Conservation (phyloP, 2,329 filamentous ascomycete species). For the Neonectria sp. region DNA sequence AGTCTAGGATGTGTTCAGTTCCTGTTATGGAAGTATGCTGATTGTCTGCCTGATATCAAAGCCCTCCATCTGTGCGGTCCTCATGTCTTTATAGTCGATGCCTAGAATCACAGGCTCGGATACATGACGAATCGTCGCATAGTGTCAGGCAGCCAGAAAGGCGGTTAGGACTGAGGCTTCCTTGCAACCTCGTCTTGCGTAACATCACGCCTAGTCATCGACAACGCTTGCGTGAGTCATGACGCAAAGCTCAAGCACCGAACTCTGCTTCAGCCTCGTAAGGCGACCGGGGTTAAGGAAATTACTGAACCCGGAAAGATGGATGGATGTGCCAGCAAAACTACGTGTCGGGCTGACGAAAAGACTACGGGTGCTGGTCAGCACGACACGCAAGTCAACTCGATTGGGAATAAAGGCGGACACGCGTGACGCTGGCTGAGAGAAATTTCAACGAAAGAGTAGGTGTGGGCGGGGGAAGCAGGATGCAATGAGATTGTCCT, state of each 20-base stretch:
- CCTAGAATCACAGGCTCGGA: constrained; percentile 13
- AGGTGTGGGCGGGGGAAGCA: neutral
- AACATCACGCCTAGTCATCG: constrained; percentile 23
- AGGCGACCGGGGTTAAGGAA: constrained; percentile 25
- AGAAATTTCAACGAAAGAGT: neutral
- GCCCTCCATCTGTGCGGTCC: constrained; percentile 14
- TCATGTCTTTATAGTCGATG: constrained; percentile 41
- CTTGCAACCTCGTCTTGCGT: constrained; percentile 25
- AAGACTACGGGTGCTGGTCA: neutral
- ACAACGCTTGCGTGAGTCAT: constrained; percentile 44
- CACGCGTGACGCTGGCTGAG: neutral
- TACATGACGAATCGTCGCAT: neutral
- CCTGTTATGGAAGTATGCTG: constrained; percentile 12
- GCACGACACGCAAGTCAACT: constrained; percentile 21
- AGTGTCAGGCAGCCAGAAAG: constrained; percentile 12
- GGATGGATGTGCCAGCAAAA: neutral
- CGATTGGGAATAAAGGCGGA: constrained; percentile 14
- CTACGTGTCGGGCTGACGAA: constrained; percentile 40
- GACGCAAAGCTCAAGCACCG: constrained; percentile 33
- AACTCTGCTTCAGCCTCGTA: constrained; percentile 16
- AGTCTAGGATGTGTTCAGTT: neutral
- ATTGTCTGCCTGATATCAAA: constrained; percentile 32
- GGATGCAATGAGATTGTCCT: neutral
- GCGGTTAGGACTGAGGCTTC: neutral
- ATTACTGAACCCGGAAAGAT: constrained; percentile 1